Conservation (phyloP, 2,329 filamentous ascomycete genomes). For the Paracoccidioides brasiliensis region DNA sequence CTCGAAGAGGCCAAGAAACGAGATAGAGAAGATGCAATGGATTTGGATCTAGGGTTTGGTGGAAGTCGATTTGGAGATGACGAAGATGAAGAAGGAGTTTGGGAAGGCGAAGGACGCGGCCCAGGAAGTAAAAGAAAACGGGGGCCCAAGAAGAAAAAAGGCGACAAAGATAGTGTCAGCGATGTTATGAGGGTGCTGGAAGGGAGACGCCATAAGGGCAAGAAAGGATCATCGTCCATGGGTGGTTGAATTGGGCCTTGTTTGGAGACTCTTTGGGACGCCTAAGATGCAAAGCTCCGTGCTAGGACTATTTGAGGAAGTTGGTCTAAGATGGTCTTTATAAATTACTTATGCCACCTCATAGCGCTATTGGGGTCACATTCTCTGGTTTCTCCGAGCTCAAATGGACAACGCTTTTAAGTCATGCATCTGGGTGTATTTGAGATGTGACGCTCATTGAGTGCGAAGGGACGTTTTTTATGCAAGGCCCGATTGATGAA, state of each 20-base stretch:
- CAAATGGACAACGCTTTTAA: too few species aligned
- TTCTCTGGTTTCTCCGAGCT: too few species aligned
- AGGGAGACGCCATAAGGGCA: conserved; percentile 36
- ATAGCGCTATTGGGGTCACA: not conserved
- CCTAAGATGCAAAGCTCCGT: not conserved
- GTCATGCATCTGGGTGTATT: too few species aligned
- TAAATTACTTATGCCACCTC: not conserved
- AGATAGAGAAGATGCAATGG: conserved; percentile 69
- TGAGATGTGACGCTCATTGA: too few species aligned
- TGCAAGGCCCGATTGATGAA: too few species aligned
- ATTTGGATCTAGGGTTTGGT: conserved; percentile 91
- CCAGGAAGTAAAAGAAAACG: conserved; percentile 39
- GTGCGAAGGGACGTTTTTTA: too few species aligned
- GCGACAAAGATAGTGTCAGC: conserved; percentile 51
- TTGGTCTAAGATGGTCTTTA: not conserved
- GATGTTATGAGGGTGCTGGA: conserved; percentile 75
- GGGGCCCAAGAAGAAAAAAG: conserved; percentile 39
- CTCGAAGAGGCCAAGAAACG: conserved; percentile 45
- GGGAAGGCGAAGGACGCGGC: conserved; percentile 28
- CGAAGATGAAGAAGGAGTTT: conserved; percentile 61
- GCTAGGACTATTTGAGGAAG: not conserved
- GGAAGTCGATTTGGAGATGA: conserved; percentile 77
- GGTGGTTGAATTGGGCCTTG: not conserved
- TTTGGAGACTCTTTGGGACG: too few species aligned
- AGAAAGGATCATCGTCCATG: not conserved